phyloP scores from a whole-genome alignment of 345 rosid species.

The Diplotaxis tenuifolia region DNA sequence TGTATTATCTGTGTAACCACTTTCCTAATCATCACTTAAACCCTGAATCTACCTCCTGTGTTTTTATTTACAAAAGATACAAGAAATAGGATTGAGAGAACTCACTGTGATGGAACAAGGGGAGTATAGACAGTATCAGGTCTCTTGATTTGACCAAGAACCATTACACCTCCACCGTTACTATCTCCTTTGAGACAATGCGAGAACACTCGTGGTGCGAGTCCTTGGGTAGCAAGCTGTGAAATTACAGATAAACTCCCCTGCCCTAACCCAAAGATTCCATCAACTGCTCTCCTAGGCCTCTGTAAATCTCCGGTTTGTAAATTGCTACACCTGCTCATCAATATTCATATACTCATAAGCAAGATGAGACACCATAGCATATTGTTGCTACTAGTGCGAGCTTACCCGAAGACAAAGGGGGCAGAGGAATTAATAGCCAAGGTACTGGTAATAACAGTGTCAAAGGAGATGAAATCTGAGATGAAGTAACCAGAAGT shows the following conservation, averaged over 20 bases:
- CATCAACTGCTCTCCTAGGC: constrained; percentile 86
- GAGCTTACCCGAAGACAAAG: constrained; percentile 82
- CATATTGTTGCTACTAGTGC: not conserved
- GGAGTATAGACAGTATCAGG: constrained; percentile 90
- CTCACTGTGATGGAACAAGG: constrained; percentile 80
- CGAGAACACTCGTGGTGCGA: constrained; percentile 79
- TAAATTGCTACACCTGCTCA: constrained; percentile 70
- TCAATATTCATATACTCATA: constrained; percentile 8
- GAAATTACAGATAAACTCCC: constrained; percentile 80
- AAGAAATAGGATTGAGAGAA: constrained; percentile 13
- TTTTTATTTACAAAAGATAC: not conserved
- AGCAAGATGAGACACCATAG: no score
- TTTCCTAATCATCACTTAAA: no score
- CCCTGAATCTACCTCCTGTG: not conserved
- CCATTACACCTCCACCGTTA: constrained; percentile 83
- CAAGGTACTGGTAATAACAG: constrained; percentile 50
- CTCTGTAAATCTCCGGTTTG: constrained; percentile 80
- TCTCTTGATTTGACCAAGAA: constrained; percentile 86
- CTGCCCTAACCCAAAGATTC: constrained; percentile 94
- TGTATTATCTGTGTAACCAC: not conserved
- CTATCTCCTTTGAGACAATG: constrained; percentile 84
- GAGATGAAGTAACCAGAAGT: constrained; percentile 85
- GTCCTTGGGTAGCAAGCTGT: constrained; percentile 72
- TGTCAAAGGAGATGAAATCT: constrained; percentile 60
- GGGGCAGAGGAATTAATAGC: constrained; percentile 58